These are phyloP conservation scores for Colletotrichum chrysophilum DNA, from an alignment of 2,329 filamentous ascomycete genomes.

Conservation along the genomic window DNA sequence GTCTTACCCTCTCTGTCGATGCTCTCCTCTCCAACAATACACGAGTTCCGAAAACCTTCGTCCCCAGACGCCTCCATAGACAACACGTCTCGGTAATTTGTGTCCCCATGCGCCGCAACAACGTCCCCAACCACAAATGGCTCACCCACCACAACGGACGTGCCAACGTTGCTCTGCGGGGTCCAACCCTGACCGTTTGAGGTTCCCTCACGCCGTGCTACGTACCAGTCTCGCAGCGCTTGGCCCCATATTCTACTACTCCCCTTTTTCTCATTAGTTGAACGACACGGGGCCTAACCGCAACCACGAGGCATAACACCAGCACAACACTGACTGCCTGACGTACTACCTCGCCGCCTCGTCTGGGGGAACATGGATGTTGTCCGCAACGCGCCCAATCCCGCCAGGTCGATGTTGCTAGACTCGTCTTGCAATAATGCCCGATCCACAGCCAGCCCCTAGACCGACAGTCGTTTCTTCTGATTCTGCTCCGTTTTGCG, in stretches of 20 bases:
- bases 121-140: not conserved
- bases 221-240: not conserved
- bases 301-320: not conserved
- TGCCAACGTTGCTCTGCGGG: constrained; percentile 16
- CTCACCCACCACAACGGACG: not conserved
- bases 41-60: not conserved
- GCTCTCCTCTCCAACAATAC: not conserved
- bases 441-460: not conserved
- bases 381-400: not conserved
- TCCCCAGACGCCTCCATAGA: not conserved
- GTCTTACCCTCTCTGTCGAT: not conserved
- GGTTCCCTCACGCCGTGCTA: not conserved
- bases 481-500: not conserved
- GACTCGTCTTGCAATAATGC: not conserved
- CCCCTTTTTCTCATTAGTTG: not conserved
- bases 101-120: not conserved
- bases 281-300: not conserved
- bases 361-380: not conserved
- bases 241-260: not conserved
- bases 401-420: not conserved
- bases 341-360: not conserved
- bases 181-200: constrained; percentile 8
- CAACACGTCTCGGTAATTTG: not conserved
- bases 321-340: not conserved
- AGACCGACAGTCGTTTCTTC: not conserved